Conservation (phyloP, 164 flowering plant genomes). For the Aristolochia fimbriata region DNA sequence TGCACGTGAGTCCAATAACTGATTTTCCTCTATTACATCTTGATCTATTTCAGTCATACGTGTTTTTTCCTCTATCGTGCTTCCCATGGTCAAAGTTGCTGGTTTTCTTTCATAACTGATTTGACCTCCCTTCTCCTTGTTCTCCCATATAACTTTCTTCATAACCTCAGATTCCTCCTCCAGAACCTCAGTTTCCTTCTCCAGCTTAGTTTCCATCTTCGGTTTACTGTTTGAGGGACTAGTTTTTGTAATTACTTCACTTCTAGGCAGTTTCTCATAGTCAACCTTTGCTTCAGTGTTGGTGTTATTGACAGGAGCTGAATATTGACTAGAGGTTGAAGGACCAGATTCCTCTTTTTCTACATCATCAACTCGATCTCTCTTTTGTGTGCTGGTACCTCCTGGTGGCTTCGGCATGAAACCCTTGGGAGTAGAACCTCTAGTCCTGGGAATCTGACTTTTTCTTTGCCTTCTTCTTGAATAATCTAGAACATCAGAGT, state of each 20-base stretch:
- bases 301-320: slow-evolving; percentile 13
- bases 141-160: slow-evolving; percentile 8
- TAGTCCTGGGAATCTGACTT: slow-evolving; percentile 34
- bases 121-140: slow-evolving; percentile 11
- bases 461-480: slow-evolving; percentile 58
- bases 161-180: not conserved
- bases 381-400: slow-evolving; percentile 40
- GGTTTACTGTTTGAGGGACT: not conserved
- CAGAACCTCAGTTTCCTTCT: not conserved
- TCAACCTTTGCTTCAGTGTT: slow-evolving; percentile 18
- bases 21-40: not conserved
- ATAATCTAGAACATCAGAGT: slow-evolving; percentile 24
- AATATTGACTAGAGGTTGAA: slow-evolving; percentile 15
- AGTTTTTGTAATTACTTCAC: slow-evolving; percentile 9
- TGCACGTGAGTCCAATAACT: slow-evolving; percentile 3
- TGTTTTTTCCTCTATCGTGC: slow-evolving; percentile 20
- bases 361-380: slow-evolving; percentile 28
- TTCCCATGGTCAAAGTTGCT: slow-evolving; percentile 3
- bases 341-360: slow-evolving; percentile 26
- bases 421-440: slow-evolving; percentile 46
- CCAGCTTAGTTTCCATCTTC: not conserved
- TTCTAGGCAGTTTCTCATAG: slow-evolving; percentile 14
- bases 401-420: slow-evolving; percentile 39
- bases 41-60: slow-evolving; percentile 11
- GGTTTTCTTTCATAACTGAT: slow-evolving; percentile 4